Base-by-base conservation (phyloP, 371 early-diverging fungal genomes). In the Mortierella sp. region DNA sequence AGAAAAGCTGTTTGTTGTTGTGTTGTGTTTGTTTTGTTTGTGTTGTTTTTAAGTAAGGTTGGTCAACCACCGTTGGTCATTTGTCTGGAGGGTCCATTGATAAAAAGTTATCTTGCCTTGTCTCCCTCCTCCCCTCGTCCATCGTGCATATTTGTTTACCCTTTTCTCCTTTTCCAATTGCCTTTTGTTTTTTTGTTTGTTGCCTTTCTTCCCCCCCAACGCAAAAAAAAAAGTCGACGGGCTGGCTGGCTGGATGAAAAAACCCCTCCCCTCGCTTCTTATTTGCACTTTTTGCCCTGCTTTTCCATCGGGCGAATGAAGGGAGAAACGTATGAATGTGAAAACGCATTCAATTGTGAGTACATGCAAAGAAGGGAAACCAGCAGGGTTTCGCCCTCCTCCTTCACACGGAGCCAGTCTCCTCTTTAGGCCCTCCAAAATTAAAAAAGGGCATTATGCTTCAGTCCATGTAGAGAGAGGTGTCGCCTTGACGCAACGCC, bases 401-500 rank as follows among this genome's bases (percentile, higher is more conserved):
- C 59, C 21, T 21, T 64, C 67, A 64, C 67, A 64, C 40, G 67
- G 67, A 64, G 37, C 67, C 40, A 37, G 40, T 64, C 67, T 37
- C 61, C 16, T 24, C 34, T 24, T 21, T 37, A 50, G 16, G 50
- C 34, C 61, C 61, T 16, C 8, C 16, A 61, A 64, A 37, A 34
- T 10, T 21, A 4, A 40, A 40, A 31, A 19, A 19, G 34, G 19
- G 34, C 50, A 50, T 50, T 1, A 50, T 50, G 16, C 50, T 50
- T 50, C 50, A 50, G 50, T 50, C 50, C 2, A 19, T 54, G 21
- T n/a, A 34, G 6, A 31, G 40, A 59, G 59, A 59, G 64, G 9
- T 26, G 19, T 53, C 51, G 11, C 21, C 50, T 71, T 44, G 50
- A 26, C 50, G 34, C 74, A 74, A 74, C 74, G 61, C 74, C 74